phyloP scores from a whole-genome alignment of 1,284 basidiomycete genomes.

The Rhodofomes roseus region DNA sequence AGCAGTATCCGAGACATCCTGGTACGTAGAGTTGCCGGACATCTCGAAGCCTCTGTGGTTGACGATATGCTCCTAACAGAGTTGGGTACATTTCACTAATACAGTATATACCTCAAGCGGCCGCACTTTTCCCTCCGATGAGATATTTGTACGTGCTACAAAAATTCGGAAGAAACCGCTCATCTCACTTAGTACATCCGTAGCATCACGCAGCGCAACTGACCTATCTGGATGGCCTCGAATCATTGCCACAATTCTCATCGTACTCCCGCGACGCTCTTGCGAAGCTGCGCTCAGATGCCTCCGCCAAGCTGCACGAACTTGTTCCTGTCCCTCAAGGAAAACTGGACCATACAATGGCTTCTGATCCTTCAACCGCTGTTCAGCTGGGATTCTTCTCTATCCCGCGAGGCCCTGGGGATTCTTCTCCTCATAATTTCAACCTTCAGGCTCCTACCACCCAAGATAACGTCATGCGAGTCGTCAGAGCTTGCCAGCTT shows the following conservation, averaged over 20 bases:
- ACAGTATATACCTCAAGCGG: slow-evolving; percentile 40
- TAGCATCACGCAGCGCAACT: slow-evolving; percentile 88
- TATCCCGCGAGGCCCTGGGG: slow-evolving; percentile 57
- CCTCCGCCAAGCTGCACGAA: slow-evolving; percentile 42
- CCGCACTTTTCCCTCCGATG: slow-evolving; percentile 39
- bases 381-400: slow-evolving; percentile 78
- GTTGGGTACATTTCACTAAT: slow-evolving; percentile 92
- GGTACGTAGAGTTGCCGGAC: slow-evolving; percentile 41
- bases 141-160: slow-evolving; percentile 67
- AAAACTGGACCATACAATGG: slow-evolving; percentile 24
- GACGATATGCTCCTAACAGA: slow-evolving; percentile 41
- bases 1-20: slow-evolving; percentile 87
- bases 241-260: slow-evolving; percentile 68
- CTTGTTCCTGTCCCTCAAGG: slow-evolving; percentile 45
- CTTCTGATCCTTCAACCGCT: slow-evolving; percentile 32
- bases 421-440: slow-evolving; percentile 49
- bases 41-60: background rate
- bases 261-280: slow-evolving; percentile 51
- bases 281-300: slow-evolving; percentile 46
- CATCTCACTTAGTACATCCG: slow-evolving; percentile 7
- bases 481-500: slow-evolving; percentile 89
- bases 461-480: slow-evolving; percentile 84
- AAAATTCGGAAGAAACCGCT: background rate
- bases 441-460: slow-evolving; percentile 90
- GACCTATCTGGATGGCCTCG: slow-evolving; percentile 83